Base-by-base conservation (phyloP, 495 filamentous ascomycete species). In the Penicillium canescens region DNA sequence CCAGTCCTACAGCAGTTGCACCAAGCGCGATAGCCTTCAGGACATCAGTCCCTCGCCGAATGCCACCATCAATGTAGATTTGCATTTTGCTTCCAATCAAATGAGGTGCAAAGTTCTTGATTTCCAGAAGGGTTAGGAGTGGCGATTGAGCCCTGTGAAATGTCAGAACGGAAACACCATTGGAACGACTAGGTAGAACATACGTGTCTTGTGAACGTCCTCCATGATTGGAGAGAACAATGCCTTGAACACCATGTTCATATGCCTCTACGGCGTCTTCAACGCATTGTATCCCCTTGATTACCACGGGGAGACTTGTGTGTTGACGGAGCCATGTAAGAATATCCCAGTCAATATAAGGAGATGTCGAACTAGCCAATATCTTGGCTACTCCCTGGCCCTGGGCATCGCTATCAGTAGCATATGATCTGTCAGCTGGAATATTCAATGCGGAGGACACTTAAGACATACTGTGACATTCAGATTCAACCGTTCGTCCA, bases 261-360 rank as follows among this genome's bases (percentile, higher is more conserved):
- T 87, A 77, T 11, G 90, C 89, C 51, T 78, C 45, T 10, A 92
- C 70, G n/a, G 92, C 91, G 62, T 96, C 91, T 66, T 96, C 91
- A 41, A 92, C 87, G 42, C 89, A 79, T 75, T 95, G 91, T 45
- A 96, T 88, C 18, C 91, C 91, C 74, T 96, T 96, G 61, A 96
- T 84, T 14, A 92, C 78, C 45, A 96, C 87, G 26, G 91, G 91
- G 78, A 95, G 90, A 53, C 83, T 82, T 10, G 91, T 95, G 57
- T 94, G 83, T 41, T 76, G 77, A 39, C 82, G 76, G 69, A 95
- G 86, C 88, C 88, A 96, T 13, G 86, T 79, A 42, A 96, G 85
- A 63, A 92, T 90, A 35, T 82, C 81, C 91, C 91, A 96, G 61
- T 80, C 82, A 16, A 95, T 81, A 11, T 67, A 66, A 3, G 91